These are phyloP conservation scores for Apodospora peruviana DNA, from an alignment of 495 filamentous ascomycete species.

Conservation along the genomic window DNA sequence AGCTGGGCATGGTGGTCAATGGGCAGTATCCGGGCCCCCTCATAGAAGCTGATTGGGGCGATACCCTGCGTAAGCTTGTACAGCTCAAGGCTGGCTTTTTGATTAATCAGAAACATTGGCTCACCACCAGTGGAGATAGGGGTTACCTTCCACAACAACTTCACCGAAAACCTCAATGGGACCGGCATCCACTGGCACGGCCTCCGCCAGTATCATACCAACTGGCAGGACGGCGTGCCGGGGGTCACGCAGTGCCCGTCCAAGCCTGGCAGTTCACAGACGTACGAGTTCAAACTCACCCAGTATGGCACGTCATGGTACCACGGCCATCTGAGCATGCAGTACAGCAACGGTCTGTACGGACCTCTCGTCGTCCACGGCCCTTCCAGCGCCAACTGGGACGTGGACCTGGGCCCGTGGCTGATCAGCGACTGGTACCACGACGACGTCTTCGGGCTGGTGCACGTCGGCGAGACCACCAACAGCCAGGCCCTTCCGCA, in stretches of 20 bases:
- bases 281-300: slow-evolving; percentile 45
- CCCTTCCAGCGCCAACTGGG: background rate
- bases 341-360: slow-evolving; percentile 38
- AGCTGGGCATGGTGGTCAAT: slow-evolving; percentile 24
- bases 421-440: slow-evolving; percentile 1
- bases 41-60: slow-evolving; percentile 53
- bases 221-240: slow-evolving; percentile 41
- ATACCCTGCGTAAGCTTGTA: too few species aligned
- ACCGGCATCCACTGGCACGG: slow-evolving; percentile 36
- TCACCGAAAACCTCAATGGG: slow-evolving; percentile 18
- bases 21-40: slow-evolving; percentile 39
- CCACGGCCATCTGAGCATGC: slow-evolving; percentile 46
- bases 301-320: slow-evolving; percentile 54
- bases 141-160: too few species aligned
- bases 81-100: too few species aligned
- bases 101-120: too few species aligned
- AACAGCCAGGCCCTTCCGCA: background rate
- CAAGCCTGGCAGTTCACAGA: slow-evolving; percentile 35
- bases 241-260: slow-evolving; percentile 45
- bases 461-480: background rate
- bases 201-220: slow-evolving; percentile 27
- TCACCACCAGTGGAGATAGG: too few species aligned
- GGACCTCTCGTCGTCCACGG: slow-evolving; percentile 36
- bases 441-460: background rate
- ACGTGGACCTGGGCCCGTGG: background rate